Base-by-base conservation (phyloP, 83 land plant species). In the Picea engelmannii region DNA sequence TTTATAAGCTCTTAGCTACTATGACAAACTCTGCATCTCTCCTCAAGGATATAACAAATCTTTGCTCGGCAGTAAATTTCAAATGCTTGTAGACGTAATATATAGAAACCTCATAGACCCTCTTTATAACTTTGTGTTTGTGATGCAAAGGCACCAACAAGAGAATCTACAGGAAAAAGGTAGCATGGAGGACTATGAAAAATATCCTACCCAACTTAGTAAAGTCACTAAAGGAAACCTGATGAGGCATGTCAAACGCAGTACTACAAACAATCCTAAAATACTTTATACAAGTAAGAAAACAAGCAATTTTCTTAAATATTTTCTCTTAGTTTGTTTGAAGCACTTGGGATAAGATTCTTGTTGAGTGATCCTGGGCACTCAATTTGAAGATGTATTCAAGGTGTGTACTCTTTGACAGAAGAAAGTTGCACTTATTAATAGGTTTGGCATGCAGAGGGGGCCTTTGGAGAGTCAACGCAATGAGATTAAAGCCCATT, bases 211-310 rank as follows among this genome's bases (percentile, higher is more conserved):
- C 67, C 93, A 91, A 58, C 91, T 95, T 9, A 92, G 93, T 89
- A 92, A 92, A 80, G 82, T 83, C 5, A 90, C 91, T 35, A 95
- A 95, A 79, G 86, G 95, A 61, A 95, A 96, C 77, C 79, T 96
- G 40, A 83, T 96, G 87, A 91, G 93, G 82, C 92, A 93, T 85
- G 96, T 98, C 12, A 96, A 96, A 85, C 93, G 96, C 27, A 96
- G 98, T 82, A 92, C 93, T 42, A 84, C 95, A 25, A 61, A 98
- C 44, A 96, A 96, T 73, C 95, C 95, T 77, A 91, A 89, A 85
- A 95, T 95, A 79, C 15, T 91, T 21, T 92, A 88, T 23, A 21
- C 78, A 11, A 73, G 78, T 13, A 89, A 85, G 64, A 83, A 76
- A 40, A 52, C 47, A 44, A 44, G 47, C 6, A 44, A 8, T 44